Evolutionary conservation across 176 grass and related monocot species (phyloP).

Genomic region (Dactylis glomerata): DNA sequence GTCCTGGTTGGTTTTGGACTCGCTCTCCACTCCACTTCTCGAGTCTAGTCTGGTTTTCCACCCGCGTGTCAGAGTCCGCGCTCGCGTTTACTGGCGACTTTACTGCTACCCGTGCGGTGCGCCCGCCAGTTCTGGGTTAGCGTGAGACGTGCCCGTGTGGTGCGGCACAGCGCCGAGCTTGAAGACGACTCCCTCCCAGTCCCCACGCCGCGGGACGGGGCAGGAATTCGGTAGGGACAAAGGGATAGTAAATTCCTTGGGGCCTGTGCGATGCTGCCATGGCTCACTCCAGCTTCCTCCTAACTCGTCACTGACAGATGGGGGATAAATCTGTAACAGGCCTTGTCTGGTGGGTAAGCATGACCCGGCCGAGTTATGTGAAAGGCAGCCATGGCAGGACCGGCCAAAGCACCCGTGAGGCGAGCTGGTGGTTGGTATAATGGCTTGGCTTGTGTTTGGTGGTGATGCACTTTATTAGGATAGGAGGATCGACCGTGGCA

Average conservation of each 20-base stretch:
- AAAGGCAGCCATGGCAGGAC: background rate
- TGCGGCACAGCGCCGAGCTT: background rate
- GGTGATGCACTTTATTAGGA: no score
- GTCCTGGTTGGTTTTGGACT: background rate
- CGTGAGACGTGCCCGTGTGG: background rate
- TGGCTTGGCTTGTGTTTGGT: background rate
- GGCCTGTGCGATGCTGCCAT: background rate
- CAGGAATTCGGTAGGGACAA: background rate
- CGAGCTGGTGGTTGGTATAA: background rate
- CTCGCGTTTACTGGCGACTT: background rate
- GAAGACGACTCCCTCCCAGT: background rate
- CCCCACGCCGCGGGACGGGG: background rate
- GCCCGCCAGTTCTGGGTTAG: background rate
- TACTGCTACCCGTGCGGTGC: background rate
- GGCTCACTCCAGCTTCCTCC: background rate
- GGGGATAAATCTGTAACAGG: background rate
- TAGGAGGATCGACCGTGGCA: no score
- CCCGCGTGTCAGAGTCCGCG: background rate
- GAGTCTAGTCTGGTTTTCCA: background rate
- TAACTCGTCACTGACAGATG: background rate
- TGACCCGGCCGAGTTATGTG: no score
- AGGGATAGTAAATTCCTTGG: conserved; percentile 16
- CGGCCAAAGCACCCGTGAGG: background rate
- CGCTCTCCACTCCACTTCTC: background rate
- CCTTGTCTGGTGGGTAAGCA: no score